Conservation (phyloP, 257 asterid genomes). For the Solanum clarkiae region DNA sequence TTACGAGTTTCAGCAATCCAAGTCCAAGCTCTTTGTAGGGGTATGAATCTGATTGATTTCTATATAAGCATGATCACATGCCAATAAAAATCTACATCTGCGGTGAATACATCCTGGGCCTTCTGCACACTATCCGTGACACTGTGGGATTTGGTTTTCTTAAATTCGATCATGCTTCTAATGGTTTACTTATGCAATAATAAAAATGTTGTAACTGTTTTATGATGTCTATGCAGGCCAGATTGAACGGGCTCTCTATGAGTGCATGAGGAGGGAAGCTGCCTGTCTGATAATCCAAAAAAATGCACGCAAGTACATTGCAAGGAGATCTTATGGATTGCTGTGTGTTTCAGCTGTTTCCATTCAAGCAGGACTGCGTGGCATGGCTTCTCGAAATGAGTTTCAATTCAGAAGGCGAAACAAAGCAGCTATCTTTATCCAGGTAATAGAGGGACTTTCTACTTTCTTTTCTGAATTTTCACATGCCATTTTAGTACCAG, state of each 20-base stretch:
- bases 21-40: constrained; percentile 68
- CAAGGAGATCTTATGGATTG: constrained; percentile 26
- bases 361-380: constrained; percentile 66
- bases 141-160: not conserved
- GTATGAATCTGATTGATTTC: constrained; percentile 17
- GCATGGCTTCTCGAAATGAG: constrained; percentile 52
- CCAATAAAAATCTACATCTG: not conserved
- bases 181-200: not conserved
- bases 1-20: constrained; percentile 40
- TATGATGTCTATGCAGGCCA: constrained; percentile 30
- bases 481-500: not conserved
- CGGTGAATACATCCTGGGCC: not conserved
- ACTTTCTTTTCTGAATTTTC: not conserved
- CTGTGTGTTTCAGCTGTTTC: constrained; percentile 37
- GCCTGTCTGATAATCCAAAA: constrained; percentile 71
- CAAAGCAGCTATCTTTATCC: constrained; percentile 45
- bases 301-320: constrained; percentile 43
- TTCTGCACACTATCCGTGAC: not conserved
- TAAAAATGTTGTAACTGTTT: not conserved
- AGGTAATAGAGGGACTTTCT: constrained; percentile 25
- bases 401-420: constrained; percentile 30
- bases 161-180: not conserved
- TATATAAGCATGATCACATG: not conserved
- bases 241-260: constrained; percentile 42
- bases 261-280: constrained; percentile 38